These are phyloP conservation scores for Prunus kanzakura DNA, from an alignment of 306 rosid genomes.

Conservation along the genomic window DNA sequence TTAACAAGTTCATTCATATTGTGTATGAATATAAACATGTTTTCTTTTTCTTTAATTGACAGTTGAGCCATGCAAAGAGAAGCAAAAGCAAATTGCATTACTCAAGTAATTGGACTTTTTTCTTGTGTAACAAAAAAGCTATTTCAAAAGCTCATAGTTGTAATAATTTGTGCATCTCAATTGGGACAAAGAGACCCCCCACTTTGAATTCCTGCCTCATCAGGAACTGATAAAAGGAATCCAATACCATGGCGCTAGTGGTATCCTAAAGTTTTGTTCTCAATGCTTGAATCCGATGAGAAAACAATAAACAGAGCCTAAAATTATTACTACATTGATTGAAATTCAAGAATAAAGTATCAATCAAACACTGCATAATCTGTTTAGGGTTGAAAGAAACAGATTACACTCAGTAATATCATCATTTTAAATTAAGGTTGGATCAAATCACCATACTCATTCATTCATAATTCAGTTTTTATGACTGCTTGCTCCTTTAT, in stretches of 20 bases:
- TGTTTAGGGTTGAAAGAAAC: too few species aligned
- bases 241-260: constrained; percentile 21
- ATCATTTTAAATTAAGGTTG: too few species aligned
- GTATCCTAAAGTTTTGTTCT: not conserved
- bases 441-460: not conserved
- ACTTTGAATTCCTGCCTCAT: constrained; percentile 23
- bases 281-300: not conserved
- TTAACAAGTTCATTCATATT: too few species aligned
- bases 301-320: not conserved
- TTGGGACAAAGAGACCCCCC: constrained; percentile 27
- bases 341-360: too few species aligned
- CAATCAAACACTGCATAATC: too few species aligned
- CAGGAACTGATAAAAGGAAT: constrained; percentile 25
- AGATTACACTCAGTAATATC: too few species aligned
- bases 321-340: not conserved
- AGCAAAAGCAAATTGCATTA: not conserved
- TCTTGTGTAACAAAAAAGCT: not conserved
- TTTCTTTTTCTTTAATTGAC: not conserved
- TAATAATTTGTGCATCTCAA: constrained; percentile 1
- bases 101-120: not conserved
- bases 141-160: not conserved
- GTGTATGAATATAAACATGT: not conserved
- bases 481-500: constrained; percentile 4
- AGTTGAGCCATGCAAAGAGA: not conserved
- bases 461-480: not conserved